These are phyloP conservation scores for Cutaneotrichosporon sp. DNA, from an alignment of 1,284 basidiomycete genomes.

Conservation along the genomic window DNA sequence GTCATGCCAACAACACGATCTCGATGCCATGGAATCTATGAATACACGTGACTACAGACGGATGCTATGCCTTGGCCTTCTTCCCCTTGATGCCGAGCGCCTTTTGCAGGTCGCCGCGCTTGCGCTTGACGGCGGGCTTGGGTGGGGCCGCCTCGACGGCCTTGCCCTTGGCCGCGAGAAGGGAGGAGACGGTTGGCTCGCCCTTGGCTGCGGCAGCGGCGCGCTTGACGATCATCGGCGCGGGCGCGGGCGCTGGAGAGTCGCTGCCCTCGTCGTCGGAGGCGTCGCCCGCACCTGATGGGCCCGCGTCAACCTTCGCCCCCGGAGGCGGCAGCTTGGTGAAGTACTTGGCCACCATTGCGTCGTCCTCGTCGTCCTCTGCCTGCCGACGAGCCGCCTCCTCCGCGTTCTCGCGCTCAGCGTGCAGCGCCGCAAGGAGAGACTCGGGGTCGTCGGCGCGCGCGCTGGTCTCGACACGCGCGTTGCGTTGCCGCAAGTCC, in stretches of 20 bases:
- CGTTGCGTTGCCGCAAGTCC: constrained; percentile 81
- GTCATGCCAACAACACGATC: constrained; percentile 1
- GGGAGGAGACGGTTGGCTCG: constrained; percentile 68
- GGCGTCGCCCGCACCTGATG: background rate
- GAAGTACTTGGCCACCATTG: constrained; percentile 81
- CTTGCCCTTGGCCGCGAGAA: constrained; percentile 71
- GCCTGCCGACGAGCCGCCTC: constrained; percentile 57
- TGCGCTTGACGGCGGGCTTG: constrained; percentile 58
- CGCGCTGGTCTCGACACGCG: constrained; percentile 79
- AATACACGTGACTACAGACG: constrained; percentile 6
- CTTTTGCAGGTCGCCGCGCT: constrained; percentile 51
- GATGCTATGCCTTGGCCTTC: constrained; percentile 17
- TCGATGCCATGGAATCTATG: constrained; percentile 4
- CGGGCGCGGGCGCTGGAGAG: background rate
- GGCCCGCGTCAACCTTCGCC: background rate
- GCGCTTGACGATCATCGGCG: constrained; percentile 66
- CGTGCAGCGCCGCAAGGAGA: constrained; percentile 44
- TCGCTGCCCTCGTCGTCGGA: background rate
- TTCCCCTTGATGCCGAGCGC: constrained; percentile 63
- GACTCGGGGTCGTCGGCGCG: constrained; percentile 52
- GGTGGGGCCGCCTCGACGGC: constrained; percentile 54
- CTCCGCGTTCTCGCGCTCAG: constrained; percentile 55
- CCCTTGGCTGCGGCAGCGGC: constrained; percentile 54
- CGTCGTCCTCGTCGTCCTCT: constrained; percentile 90
- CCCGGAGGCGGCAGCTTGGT: constrained; percentile 60